A percentile compares a stretch with the other conserved stretches of the same genome.
Conservation (phyloP, 176 grass and related monocot genomes). For the Pontederia crassipes region DNA sequence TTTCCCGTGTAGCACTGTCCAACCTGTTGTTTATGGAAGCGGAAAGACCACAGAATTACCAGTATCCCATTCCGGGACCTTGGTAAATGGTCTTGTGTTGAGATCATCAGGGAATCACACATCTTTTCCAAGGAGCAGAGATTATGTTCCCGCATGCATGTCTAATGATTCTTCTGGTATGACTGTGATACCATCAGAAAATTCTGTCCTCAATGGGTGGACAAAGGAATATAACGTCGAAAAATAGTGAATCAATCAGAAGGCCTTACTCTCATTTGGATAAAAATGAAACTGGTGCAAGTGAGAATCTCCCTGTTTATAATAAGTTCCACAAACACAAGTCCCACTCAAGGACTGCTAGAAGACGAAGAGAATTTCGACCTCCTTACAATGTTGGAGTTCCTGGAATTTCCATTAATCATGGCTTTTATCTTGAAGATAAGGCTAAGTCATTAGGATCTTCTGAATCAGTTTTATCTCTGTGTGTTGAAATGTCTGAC, state of each 20-base stretch:
- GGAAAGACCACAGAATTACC: slow-evolving; percentile 26
- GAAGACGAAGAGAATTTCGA: slow-evolving; percentile 27
- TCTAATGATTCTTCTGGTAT: slow-evolving; percentile 30
- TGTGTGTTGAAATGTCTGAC: not conserved
- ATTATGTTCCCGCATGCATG: slow-evolving; percentile 38
- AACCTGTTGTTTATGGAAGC: slow-evolving; percentile 13
- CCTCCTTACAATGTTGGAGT: slow-evolving; percentile 21
- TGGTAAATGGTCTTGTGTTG: slow-evolving; percentile 18
- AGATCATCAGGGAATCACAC: slow-evolving; percentile 34
- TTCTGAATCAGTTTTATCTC: slow-evolving; percentile 6
- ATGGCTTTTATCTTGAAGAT: slow-evolving; percentile 24
- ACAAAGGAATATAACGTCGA: not conserved
- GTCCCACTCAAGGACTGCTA: slow-evolving; percentile 41
- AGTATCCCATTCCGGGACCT: slow-evolving; percentile 24
- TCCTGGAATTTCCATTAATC: slow-evolving; percentile 23
- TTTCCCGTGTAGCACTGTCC: not conserved
- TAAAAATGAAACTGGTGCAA: slow-evolving; percentile 21
- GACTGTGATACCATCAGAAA: not conserved
- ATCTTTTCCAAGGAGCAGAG: slow-evolving; percentile 37
- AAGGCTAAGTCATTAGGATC: slow-evolving; percentile 28
- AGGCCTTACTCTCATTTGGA: slow-evolving; percentile 19
- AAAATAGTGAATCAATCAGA: slow-evolving; percentile 20
- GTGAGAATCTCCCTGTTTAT: slow-evolving; percentile 20
- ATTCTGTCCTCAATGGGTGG: not conserved
- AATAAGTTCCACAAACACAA: slow-evolving; percentile 60